These are phyloP conservation scores for Trichoderma orchidacearum DNA, from an alignment of 495 filamentous ascomycete genomes.

Conservation along the genomic window DNA sequence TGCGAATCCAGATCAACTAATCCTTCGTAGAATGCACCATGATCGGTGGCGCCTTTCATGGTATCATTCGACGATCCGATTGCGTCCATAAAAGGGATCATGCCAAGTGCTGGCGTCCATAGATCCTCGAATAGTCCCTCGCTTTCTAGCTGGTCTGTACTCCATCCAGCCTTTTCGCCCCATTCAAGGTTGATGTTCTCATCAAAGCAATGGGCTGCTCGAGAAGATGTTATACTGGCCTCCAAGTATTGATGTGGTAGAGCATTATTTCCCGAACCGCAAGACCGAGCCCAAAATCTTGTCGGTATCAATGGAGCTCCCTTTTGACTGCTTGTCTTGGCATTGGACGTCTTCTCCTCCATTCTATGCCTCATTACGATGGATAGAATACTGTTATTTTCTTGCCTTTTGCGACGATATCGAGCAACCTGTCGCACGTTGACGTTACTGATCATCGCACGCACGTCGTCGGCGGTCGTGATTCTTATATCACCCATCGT, in stretches of 20 bases:
- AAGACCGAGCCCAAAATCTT: background rate
- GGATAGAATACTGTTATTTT: background rate
- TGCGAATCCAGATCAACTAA: background rate
- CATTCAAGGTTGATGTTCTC: constrained; percentile 10
- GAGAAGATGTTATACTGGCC: constrained; percentile 4
- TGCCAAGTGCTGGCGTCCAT: background rate
- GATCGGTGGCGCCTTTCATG: background rate
- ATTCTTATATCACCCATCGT: background rate
- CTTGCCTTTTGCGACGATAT: background rate
- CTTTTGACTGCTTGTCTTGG: background rate
- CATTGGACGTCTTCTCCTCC: background rate
- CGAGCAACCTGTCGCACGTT: background rate
- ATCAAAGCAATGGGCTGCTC: constrained; percentile 2
- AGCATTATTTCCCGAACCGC: background rate
- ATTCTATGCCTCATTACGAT: background rate
- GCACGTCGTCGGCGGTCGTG: background rate
- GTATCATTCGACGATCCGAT: background rate
- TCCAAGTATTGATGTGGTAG: constrained; percentile 7
- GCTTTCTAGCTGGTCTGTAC: constrained; percentile 1
- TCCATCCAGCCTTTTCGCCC: constrained; percentile 13
- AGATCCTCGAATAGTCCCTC: background rate
- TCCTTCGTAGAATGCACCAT: background rate
- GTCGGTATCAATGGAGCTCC: too few species aligned
- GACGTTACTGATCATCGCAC: background rate
- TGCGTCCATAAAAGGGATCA: background rate